Evolutionary conservation across 768 basidiomycete species (phyloP), one percentile per base, ranked within the genome.

Genomic region (Gloeostereum incarnatum): DNA sequence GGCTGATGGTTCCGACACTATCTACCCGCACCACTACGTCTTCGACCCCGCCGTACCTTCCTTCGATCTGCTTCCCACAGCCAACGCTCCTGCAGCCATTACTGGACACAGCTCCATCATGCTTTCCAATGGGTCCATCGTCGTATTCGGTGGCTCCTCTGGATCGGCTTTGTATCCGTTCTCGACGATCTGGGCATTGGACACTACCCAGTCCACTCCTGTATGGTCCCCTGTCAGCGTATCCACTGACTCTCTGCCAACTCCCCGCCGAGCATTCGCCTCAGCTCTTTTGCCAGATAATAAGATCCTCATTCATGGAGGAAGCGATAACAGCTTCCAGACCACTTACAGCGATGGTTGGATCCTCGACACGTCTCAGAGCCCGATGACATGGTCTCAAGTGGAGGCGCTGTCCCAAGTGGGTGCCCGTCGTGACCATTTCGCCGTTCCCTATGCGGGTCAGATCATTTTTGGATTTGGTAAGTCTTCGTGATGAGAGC

Each of bases 401-500:
- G 60, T 79, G 13, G 55, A 60, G 3, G 65, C 60, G 1, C 60
- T 88, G 30, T 58, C 69, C 13, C 69, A 72, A 36, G 55, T 90
- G 4, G 84, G 82, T 3, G 50, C 66, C 17, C 65, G 86, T 35
- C 72, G 71, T 31, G 85, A 91, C 54, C 89, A 92, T 54, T 73
- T 79, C 45, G 88, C 83, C 7, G 63, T 81, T 3, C 63, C 65
- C 24, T 63, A 69, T 22, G 79, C 76, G 9, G 61, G 65, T 22
- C 65, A 73, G 38, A 77, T 89, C 16, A 53, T 92, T 7, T 84
- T 91, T 54, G 82, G 80, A 23, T 85, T 81, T 50, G 87, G 87
- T 88, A 47, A 47, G 81, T 59, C 42, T 16, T 22, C 23, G 14
- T 35, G 21, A 18, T 14, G 6, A 22, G 27, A 11, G 8, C 27